Evolutionary conservation across 208 protist species (phyloP).

Genomic region (Leishmania gerbilli): DNA sequence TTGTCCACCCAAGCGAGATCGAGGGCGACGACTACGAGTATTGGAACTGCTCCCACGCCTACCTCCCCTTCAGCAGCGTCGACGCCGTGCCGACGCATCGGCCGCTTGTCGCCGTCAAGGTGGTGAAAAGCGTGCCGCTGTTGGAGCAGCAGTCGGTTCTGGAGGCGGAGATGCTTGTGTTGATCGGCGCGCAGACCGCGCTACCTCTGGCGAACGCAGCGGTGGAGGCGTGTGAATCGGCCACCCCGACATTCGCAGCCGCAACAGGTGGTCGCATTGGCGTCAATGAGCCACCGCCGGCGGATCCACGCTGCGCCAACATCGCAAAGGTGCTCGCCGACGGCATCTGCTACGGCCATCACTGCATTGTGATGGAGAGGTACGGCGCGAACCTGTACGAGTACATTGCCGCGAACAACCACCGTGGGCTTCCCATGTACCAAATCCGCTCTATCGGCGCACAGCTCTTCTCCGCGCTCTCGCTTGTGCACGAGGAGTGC

Average conservation of each 20-base stretch:
- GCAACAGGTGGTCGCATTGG: neutral
- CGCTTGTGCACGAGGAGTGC: constrained; percentile 84
- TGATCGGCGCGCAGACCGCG: constrained; percentile 73
- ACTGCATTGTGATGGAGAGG: constrained; percentile 92
- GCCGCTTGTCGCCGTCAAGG: constrained; percentile 83
- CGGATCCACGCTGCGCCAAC: constrained; percentile 61
- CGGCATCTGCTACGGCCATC: constrained; percentile 80
- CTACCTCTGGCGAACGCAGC: neutral
- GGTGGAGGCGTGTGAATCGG: neutral
- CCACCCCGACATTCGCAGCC: neutral
- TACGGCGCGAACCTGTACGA: constrained; percentile 93
- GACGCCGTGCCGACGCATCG: constrained; percentile 53
- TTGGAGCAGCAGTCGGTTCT: constrained; percentile 80
- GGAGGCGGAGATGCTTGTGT: constrained; percentile 87
- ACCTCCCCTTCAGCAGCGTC: constrained; percentile 76
- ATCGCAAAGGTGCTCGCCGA: constrained; percentile 76
- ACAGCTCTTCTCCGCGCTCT: constrained; percentile 94
- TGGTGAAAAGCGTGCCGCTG: constrained; percentile 77
- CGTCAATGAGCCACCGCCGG: constrained; percentile 37
- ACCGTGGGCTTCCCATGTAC: constrained; percentile 81
- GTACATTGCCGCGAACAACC: constrained; percentile 76
- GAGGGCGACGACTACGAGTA: constrained; percentile 83
- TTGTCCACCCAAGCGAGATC: constrained; percentile 69
- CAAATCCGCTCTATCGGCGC: constrained; percentile 83
- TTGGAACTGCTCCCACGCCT: constrained; percentile 83